Base-by-base conservation (phyloP, 2,329 filamentous ascomycete genomes). In the Emergomyces pasteurianus region DNA sequence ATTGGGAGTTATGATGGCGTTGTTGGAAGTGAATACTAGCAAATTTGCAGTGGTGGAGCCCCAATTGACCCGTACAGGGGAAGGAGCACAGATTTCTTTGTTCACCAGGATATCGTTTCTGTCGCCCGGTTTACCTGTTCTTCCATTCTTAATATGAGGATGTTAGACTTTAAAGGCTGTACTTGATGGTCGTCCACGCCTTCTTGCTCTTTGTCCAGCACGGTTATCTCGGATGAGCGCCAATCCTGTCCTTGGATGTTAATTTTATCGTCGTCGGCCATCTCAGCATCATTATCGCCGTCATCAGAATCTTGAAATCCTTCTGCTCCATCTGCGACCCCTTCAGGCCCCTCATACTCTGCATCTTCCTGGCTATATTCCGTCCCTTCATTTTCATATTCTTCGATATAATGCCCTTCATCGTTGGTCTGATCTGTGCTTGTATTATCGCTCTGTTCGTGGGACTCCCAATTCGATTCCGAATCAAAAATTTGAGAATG, bases 71-170 rank as follows among this genome's bases (percentile, higher is more conserved):
- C 21, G 7, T 5, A 57, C 21, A 14, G 26, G 54, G 8, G 16
- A 31, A 23, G 54, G 54, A 26, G 18, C 18, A 31, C 40, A 46
- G 34, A 46, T 23, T 14, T 36, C 40, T 57, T 43, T 46, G 54
- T 31, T 57, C 54, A 57, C 26, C 3, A 57, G 38, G 16, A 46
- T 57, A 18, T 43, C 26, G 54, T 31, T 43, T 42, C 40, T 16
- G 40, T 28, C 14, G 6, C 8, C 36, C 21, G 23, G 36, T 31
- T 42, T 31, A 21, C 23, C 54, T 57, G 18, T 57, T 31, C 54
- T 57, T 57, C 31, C 54, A 57, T 57, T 57, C 21, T 57, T 31
- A 57, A 57, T n/a, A 57, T 57, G 31, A 42, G n/a, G 34, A 23
- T 34, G 5, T n/a, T 28, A n/a, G 54, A 43, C 9, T 7, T 31